These are phyloP conservation scores for Trichoderma afroharzianum DNA, from an alignment of 2,329 filamentous ascomycete species.

Conservation along the genomic window DNA sequence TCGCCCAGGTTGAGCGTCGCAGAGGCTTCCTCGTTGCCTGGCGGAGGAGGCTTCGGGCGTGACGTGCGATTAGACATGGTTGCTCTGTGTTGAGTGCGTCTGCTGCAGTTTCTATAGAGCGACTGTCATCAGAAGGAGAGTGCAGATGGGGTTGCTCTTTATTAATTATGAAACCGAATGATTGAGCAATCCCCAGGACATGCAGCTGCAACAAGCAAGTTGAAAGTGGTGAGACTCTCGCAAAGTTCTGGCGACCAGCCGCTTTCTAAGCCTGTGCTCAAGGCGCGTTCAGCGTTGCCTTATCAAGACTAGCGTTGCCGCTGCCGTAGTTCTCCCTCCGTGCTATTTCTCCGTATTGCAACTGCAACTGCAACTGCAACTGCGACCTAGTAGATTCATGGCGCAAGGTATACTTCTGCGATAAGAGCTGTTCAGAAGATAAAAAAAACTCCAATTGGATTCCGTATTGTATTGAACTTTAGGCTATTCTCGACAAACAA, in stretches of 20 bases:
- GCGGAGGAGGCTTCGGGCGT: constrained; percentile 63
- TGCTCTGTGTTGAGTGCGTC: neutral
- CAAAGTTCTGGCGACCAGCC: constrained; percentile 4
- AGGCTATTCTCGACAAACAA: neutral
- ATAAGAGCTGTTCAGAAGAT: neutral
- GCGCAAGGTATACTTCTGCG: neutral
- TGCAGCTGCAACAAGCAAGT: neutral
- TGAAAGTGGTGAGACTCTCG: neutral
- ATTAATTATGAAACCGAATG: neutral
- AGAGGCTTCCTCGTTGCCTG: constrained; percentile 84
- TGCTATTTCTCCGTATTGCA: neutral
- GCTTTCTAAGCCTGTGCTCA: neutral
- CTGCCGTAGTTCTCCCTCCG: neutral
- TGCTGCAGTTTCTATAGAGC: neutral
- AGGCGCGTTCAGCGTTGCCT: neutral
- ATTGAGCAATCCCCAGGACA: neutral
- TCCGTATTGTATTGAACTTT: neutral
- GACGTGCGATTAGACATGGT: constrained; percentile 41
- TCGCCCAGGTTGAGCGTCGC: constrained; percentile 82
- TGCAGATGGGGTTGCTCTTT: neutral
- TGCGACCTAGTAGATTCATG: neutral
- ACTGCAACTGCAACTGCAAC: neutral
- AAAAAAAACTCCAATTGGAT: neutral
- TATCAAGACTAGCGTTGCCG: neutral
- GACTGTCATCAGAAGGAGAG: neutral